Conservation (phyloP, 306 rosid species). For the Nissolia schottii region DNA sequence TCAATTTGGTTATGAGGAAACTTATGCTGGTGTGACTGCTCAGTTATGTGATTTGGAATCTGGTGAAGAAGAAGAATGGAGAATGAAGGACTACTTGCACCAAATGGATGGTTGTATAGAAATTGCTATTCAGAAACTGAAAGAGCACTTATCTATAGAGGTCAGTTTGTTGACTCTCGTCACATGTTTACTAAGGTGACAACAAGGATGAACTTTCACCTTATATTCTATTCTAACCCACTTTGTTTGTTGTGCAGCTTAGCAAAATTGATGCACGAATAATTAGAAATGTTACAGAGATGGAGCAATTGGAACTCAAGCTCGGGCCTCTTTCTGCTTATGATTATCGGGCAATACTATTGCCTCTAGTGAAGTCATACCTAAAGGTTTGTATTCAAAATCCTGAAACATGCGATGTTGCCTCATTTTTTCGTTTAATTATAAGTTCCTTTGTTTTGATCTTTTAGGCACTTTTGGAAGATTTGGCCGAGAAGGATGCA, state of each 20-base stretch:
- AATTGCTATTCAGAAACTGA: conserved; percentile 79
- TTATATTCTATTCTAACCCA: conserved; percentile 34
- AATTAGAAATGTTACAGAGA: conserved; percentile 63
- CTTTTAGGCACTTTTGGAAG: conserved; percentile 77
- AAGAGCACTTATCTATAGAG: conserved; percentile 80
- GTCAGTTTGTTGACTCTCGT: conserved; percentile 40
- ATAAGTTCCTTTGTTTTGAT: conserved; percentile 9
- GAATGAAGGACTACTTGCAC: conserved; percentile 71
- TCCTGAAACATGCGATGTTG: conserved; percentile 10
- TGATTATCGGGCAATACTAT: conserved; percentile 74
- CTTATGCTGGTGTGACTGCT: conserved; percentile 56
- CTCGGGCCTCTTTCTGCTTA: conserved; percentile 72
- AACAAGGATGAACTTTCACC: conserved; percentile 14
- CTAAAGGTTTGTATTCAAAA: conserved; percentile 68
- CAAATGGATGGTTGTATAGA: conserved; percentile 77
- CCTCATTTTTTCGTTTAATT: conserved; percentile 18
- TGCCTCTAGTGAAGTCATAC: conserved; percentile 85
- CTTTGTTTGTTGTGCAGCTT: conserved; percentile 56
- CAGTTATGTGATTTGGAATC: conserved; percentile 82
- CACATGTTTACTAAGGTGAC: conserved; percentile 10
- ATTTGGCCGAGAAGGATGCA: conserved; percentile 94
- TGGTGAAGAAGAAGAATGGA: conserved; percentile 86
- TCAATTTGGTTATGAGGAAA: conserved; percentile 69
- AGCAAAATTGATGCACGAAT: conserved; percentile 81
- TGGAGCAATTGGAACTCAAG: conserved; percentile 84